Base-by-base conservation (phyloP, 345 rosid species). In the Brassica cretica region DNA sequence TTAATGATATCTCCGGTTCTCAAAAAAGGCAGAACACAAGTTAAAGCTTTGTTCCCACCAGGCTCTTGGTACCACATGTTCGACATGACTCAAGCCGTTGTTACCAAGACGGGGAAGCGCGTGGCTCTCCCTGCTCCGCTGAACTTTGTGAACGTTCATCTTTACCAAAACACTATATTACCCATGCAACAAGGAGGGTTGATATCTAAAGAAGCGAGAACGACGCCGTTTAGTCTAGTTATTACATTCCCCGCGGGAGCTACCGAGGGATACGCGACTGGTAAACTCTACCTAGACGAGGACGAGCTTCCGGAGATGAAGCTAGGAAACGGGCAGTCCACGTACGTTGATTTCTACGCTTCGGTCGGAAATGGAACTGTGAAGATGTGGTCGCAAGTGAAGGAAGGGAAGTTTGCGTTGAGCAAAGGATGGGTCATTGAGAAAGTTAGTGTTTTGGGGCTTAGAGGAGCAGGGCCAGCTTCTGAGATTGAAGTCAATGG, bases 121-220 rank as follows among this genome's bases (percentile, higher is more conserved):
- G 85, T 87, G 4, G 87, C 90, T 3, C 90, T 95, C 3, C 87
- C 88, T 24, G 89, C 97, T 11, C 98, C 99, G 0, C 82, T 95
- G 60, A 85, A 91, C 71, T 91, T 78, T 29, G 92, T 95, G 19
- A 95, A 95, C 56, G 92, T 90, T 51, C 99, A 95, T 76, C 84
- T 93, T 71, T 88, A 90, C 84, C 92, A 95, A 56, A 90, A 84
- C 73, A 86, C 91, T 15, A 90, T 95, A 55, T 68, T 95, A 7
- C 98, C 99, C 1, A 91, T 93, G 96, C 99, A 95, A 86, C 90
- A 76, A 63, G 99, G 98, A 6, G 98, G 99, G 41, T 33, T 88
- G 79, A 77, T 93, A 16, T 90, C 99, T 1, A 95, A 84, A 78
- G 89, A 89, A 66, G 97, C 97, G 0, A 90, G 98, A 78, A 83